Evolutionary conservation across 176 grass and related monocot genomes (phyloP), one percentile per base, ranked within the genome.

Genomic region (Ensete glaucum): DNA sequence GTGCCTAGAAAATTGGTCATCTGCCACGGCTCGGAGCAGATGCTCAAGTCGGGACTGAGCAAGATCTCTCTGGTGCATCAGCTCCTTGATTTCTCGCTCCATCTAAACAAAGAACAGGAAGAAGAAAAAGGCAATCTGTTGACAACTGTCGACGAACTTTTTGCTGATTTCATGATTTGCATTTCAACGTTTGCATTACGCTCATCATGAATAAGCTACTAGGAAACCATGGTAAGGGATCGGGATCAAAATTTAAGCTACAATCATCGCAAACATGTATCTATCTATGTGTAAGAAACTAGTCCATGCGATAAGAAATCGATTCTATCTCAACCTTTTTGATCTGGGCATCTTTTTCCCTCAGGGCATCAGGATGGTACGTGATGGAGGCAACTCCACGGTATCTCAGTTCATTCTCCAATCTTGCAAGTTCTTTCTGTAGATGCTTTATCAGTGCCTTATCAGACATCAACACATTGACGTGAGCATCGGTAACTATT

Each of bases 401-500:
- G 23, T 82, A 83, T 65, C 85, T 93, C 34, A 98, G 72, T 76
- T 98, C 94, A 73, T 81, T 81, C 65, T 91, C 88, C 72, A 98
- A 78, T 77, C 73, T 91, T 0, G 86, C 72, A 68, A 98, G 80
- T 74, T 98, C 94, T 53, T 82, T 87, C 67, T 93, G 88, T 83
- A 98, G 88, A 64, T 89, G 88, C 76, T 89, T 98, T 73, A 98
- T 85, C 52, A 98, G 51, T 54, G 80, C 86, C 82, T 93, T 98
- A 76, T 98, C 88, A 55, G 88, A 93, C 84, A 93, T 93, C 24
- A 93, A 84, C 4, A 91, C 67, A 17, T 98, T 98, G 76, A 98
- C 90, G 24, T 83, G 77, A 64, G 94, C 94, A 11, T 98, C 82
- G 20, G 90, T 98, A 56, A 69, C 88, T 22, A 93, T 90, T 54